These are phyloP conservation scores for Boletus eberwhitei DNA, from an alignment of 768 basidiomycete genomes.

Conservation along the genomic window DNA sequence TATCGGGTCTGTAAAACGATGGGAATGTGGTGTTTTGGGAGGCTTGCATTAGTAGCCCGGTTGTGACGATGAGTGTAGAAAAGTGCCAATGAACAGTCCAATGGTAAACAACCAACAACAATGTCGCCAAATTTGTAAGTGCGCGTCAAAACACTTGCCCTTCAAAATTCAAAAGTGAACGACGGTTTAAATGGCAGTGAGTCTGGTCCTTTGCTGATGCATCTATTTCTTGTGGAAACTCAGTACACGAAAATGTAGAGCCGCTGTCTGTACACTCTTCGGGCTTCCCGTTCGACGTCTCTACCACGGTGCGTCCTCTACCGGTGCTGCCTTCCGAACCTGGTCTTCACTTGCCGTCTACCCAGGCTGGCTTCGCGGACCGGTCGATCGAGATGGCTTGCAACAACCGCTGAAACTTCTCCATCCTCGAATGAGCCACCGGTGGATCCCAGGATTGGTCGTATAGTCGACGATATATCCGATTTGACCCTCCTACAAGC, in stretches of 20 bases:
- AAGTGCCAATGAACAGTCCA: too few relatives aligned
- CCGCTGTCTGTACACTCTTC: constrained; percentile 19
- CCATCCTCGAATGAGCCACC: constrained; percentile 39
- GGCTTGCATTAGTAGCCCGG: too few relatives aligned
- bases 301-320: constrained; percentile 10
- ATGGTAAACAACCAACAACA: constrained; percentile 18
- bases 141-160: constrained; percentile 2
- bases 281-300: constrained; percentile 15
- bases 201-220: not conserved
- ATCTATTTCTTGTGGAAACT: not conserved
- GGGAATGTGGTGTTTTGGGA: too few relatives aligned
- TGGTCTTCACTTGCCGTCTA: not conserved
- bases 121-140: constrained; percentile 18
- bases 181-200: constrained; percentile 23
- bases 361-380: constrained; percentile 26
- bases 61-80: too few relatives aligned
- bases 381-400: constrained; percentile 51
- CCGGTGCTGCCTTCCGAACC: not conserved
- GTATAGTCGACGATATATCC: constrained; percentile 93
- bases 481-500: constrained; percentile 87
- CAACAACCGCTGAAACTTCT: constrained; percentile 45
- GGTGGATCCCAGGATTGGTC: constrained; percentile 63
- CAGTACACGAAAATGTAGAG: constrained; percentile 12
- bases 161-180: constrained; percentile 15
- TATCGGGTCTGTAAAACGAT: too few relatives aligned